Evolutionary conservation across 1,284 basidiomycete genomes (phyloP), one percentile per base, ranked within the genome.

Genomic region (Cutaneotrichosporon cyanovorans): DNA sequence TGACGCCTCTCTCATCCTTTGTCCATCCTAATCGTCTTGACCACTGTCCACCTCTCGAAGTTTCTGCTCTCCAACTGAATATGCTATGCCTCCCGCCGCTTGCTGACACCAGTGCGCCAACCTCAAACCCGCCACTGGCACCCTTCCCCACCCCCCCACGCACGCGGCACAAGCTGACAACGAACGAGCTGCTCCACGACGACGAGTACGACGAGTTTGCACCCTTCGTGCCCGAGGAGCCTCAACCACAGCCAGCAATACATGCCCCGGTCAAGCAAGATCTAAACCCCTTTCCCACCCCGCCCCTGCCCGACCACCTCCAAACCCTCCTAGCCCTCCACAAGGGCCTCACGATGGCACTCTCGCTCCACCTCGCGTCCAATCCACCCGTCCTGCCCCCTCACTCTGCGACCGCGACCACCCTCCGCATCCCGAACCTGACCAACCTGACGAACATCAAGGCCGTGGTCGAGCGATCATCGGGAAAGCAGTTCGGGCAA

Each of bases 361-460:
- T 73, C 14, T 63, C 67, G 2, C 56, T 71, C 4, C 65, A 71
- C 44, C 60, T 73, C 39, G 72, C 72, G 4, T 63, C 63, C 2
- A 59, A 71, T 36, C 70, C 70, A 0, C 72, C 72, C 0, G 60
- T 72, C 23, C 59, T 73, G 5, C 69, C 70, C 2, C 68, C 69
- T 9, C 63, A 69, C 37, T 46, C 66, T 0, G 46, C 61, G 0
- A 46, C 45, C 1, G 53, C 62, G 0, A 62, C 60, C 5, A 57
- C 49, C 20, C 50, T 73, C 5, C 47, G 55, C 8, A 42, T 73
- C n/a, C 57, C 63, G 3, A 66, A 66, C 39, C 47, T 73, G 38
- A 69, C 70, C 21, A 71, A 66, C 42, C 58, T 61, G 25, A 50
- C 66, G 1, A 59, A 61, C 2, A 58, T 72, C 42, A 58, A 60